A percentile compares a stretch with the other conserved stretches of the same genome.
phyloP scores from a whole-genome alignment of 805 yeast species.

The Limtongozyma cylindracea region DNA sequence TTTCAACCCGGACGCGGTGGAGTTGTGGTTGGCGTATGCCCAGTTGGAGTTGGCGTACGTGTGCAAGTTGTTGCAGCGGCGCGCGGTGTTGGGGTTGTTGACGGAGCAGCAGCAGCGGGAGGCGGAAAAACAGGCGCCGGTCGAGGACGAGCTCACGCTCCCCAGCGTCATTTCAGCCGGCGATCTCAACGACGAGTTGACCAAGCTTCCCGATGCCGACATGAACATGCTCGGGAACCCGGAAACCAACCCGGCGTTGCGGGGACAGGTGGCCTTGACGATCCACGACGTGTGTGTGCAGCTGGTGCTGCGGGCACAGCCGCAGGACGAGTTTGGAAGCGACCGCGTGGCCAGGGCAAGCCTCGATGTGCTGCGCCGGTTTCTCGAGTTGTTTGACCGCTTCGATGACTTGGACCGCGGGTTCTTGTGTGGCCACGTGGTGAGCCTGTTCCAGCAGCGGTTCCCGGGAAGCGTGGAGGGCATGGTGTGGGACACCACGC shows the following conservation, averaged over 20 bases:
- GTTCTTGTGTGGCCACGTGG: constrained; percentile 38
- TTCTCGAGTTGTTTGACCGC: constrained; percentile 35
- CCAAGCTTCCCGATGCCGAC: constrained; percentile 60
- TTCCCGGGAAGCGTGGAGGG: constrained; percentile 15
- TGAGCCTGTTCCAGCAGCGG: constrained; percentile 21
- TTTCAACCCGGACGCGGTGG: constrained; percentile 49
- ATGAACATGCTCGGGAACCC: constrained; percentile 64
- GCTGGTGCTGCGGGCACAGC: constrained; percentile 10
- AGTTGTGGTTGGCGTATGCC: constrained; percentile 67
- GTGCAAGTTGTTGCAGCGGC: constrained; percentile 59
- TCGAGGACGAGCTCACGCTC: constrained; percentile 1
- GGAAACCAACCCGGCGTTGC: constrained; percentile 57
- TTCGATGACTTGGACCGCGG: constrained; percentile 46
- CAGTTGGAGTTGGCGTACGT: constrained; percentile 75
- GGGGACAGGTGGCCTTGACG: constrained; percentile 19
- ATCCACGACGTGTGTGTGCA: constrained; percentile 10
- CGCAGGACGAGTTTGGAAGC: constrained; percentile 6
- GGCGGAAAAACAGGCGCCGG: constrained; percentile 8
- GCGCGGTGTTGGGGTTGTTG: constrained; percentile 57
- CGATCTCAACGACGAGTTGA: constrained; percentile 32
- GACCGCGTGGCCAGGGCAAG: constrained; percentile 13
- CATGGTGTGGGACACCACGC: constrained; percentile 26
- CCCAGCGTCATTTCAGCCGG: constrained; percentile 7
- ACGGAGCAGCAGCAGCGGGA: constrained; percentile 38
- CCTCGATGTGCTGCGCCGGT: constrained; percentile 11